phyloP scores from a whole-genome alignment of 108 stramenopile species.

The Discostella pseudostelligera region DNA sequence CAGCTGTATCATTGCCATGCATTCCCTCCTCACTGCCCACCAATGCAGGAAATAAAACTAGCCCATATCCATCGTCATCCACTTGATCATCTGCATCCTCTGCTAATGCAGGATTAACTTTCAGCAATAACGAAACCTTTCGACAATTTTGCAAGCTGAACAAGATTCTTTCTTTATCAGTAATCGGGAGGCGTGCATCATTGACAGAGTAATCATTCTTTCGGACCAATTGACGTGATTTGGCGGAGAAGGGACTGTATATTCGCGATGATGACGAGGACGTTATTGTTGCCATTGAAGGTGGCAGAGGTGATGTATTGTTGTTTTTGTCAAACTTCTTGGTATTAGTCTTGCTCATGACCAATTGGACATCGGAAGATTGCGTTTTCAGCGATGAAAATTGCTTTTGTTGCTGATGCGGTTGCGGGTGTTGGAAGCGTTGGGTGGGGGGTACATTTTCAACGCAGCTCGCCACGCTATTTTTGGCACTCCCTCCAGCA shows the following conservation, averaged over 20 bases:
- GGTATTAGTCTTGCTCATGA: too few relatives aligned
- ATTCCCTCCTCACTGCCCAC: constrained; percentile 1
- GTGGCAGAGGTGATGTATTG: too few relatives aligned
- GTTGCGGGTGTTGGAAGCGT: background rate
- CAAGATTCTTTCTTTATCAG: background rate
- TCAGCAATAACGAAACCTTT: constrained; percentile 28
- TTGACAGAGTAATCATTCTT: background rate
- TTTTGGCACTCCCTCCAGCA: background rate
- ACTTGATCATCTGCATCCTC: constrained; percentile 15
- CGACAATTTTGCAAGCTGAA: constrained; percentile 28
- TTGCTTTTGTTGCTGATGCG: constrained; percentile 4
- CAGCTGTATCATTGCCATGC: background rate
- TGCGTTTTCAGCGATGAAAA: background rate
- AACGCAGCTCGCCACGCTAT: constrained; percentile 6
- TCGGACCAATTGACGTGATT: constrained; percentile 8
- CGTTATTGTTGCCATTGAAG: too few relatives aligned
- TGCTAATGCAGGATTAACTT: constrained; percentile 7
- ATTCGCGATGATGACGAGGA: background rate
- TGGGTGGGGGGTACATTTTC: constrained; percentile 4
- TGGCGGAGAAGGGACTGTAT: constrained; percentile 19
- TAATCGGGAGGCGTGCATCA: background rate
- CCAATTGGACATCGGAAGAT: background rate
- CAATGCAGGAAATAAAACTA: constrained; percentile 31
- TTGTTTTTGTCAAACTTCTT: too few relatives aligned
- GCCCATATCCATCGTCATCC: constrained; percentile 40